Evolutionary conservation across 352 stramenopile genomes (phyloP).

Genomic region (Hyaloperonospora arabidopsidis): DNA sequence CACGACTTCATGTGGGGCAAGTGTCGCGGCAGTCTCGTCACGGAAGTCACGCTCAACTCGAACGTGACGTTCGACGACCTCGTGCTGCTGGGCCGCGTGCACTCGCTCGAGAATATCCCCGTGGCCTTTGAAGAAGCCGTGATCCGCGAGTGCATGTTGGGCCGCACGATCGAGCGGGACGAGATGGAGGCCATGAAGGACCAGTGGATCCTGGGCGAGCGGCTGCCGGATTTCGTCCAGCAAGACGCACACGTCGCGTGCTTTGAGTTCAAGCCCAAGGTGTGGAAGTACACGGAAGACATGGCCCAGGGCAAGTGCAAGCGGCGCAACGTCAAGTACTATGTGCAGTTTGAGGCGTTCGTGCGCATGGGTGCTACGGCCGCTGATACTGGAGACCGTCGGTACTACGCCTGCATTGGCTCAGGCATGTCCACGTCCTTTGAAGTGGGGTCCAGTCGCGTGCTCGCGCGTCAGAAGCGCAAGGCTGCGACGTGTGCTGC

Average conservation of each 20-base stretch:
- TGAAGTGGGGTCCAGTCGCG: slow-evolving; percentile 75
- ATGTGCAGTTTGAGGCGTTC: slow-evolving; percentile 84
- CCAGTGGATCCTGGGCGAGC: slow-evolving; percentile 78
- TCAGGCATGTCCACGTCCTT: slow-evolving; percentile 83
- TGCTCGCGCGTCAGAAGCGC: slow-evolving; percentile 77
- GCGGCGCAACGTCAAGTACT: slow-evolving; percentile 83
- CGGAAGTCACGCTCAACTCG: slow-evolving; percentile 78
- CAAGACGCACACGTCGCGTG: slow-evolving; percentile 61
- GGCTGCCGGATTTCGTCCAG: slow-evolving; percentile 77
- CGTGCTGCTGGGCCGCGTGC: slow-evolving; percentile 66
- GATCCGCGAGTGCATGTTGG: slow-evolving; percentile 77
- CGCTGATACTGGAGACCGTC: slow-evolving; percentile 45
- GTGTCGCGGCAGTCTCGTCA: slow-evolving; percentile 74
- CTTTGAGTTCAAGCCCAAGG: slow-evolving; percentile 86
- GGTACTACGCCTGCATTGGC: slow-evolving; percentile 80
- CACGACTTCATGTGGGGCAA: slow-evolving; percentile 89
- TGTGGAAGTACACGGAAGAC: slow-evolving; percentile 86
- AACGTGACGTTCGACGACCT: slow-evolving; percentile 78
- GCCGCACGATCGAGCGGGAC: slow-evolving; percentile 62
- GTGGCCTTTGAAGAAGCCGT: slow-evolving; percentile 80
- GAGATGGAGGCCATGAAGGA: slow-evolving; percentile 83
- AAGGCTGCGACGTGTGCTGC: slow-evolving; percentile 54
- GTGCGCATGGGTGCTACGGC: slow-evolving; percentile 35
- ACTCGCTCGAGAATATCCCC: slow-evolving; percentile 79
- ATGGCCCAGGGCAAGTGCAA: slow-evolving; percentile 87